Conservation (phyloP, 2,329 filamentous ascomycete species). For the Cyanodermella asteris region DNA sequence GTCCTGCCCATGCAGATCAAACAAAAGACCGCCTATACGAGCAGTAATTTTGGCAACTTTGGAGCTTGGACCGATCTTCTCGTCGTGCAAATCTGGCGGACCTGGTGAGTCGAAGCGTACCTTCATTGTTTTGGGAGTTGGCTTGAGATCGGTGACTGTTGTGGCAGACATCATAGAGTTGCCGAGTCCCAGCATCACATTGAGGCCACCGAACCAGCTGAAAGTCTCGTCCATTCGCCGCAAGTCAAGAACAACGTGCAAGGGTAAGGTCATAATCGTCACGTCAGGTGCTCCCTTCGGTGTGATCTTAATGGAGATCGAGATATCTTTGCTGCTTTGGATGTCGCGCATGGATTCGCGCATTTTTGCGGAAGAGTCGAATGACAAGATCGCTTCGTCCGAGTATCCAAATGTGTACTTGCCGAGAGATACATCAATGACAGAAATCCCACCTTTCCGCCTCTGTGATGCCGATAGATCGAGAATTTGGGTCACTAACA, state of each 20-base stretch:
- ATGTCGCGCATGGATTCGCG: constrained; percentile 23
- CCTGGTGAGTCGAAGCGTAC: constrained; percentile 34
- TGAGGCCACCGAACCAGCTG: constrained; percentile 73
- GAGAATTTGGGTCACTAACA: too few species aligned
- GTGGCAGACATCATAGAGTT: constrained; percentile 59
- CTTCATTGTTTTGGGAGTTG: constrained; percentile 12
- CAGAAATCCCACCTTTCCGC: too few species aligned
- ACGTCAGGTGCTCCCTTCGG: constrained; percentile 20
- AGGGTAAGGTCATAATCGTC: constrained; percentile 52
- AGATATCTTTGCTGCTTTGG: too few species aligned
- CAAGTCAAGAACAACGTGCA: constrained; percentile 57
- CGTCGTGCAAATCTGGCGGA: constrained; percentile 12
- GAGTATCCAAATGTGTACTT: constrained; percentile 26
- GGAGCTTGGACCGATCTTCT: constrained; percentile 8
- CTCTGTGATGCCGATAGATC: too few species aligned
- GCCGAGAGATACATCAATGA: constrained; percentile 12
- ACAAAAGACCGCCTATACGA: constrained; percentile 51
- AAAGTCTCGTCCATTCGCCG: constrained; percentile 69
- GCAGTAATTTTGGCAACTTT: constrained; percentile 42
- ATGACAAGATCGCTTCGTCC: constrained; percentile 28
- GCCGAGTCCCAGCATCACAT: constrained; percentile 73
- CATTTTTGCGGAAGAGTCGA: constrained; percentile 25
- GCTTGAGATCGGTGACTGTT: constrained; percentile 21
- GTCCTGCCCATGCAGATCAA: constrained; percentile 56
- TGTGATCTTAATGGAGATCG: too few species aligned